Evolutionary conservation across 768 basidiomycete species (phyloP).

Genomic region (Coprinopsis marcescibilis): DNA sequence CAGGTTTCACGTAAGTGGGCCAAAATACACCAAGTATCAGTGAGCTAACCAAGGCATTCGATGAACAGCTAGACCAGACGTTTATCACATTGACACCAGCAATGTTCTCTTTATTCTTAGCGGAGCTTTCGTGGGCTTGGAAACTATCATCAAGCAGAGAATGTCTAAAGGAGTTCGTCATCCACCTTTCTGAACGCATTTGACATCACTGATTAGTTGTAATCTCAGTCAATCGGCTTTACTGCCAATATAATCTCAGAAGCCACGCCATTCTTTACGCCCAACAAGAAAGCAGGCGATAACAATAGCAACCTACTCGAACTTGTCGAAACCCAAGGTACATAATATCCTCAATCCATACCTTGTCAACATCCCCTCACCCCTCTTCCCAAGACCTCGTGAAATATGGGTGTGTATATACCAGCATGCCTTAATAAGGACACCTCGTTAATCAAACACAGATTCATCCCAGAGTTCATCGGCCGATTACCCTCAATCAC

Average conservation of each 20-base stretch:
- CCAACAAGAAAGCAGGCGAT: conserved; percentile 53
- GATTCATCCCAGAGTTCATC: conserved; percentile 94
- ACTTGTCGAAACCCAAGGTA: conserved; percentile 66
- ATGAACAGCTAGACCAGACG: conserved; percentile 49
- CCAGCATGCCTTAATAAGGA: neutral
- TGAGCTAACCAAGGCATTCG: conserved; percentile 2
- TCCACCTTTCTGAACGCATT: neutral
- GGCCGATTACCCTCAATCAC: conserved; percentile 92
- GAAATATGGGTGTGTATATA: conserved; percentile 60
- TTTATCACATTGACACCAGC: conserved; percentile 76
- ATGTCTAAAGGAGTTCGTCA: conserved; percentile 76
- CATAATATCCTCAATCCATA: conserved; percentile 13
- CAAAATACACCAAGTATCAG: neutral
- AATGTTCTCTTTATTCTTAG: conserved; percentile 94
- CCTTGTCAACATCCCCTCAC: neutral
- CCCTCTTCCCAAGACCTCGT: conserved; percentile 54
- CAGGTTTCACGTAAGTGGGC: conserved; percentile 30
- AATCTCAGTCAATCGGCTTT: conserved; percentile 84
- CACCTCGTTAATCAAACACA: conserved; percentile 17
- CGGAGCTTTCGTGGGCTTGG: conserved; percentile 92
- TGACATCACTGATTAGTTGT: conserved; percentile 7
- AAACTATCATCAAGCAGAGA: conserved; percentile 71
- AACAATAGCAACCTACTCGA: conserved; percentile 56
- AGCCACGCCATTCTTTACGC: conserved; percentile 69
- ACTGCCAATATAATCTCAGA: conserved; percentile 35